A percentile compares a stretch with the other conserved stretches of the same genome.
Conservation (phyloP, 257 asterid genomes). For the Solanum ossicruentum region DNA sequence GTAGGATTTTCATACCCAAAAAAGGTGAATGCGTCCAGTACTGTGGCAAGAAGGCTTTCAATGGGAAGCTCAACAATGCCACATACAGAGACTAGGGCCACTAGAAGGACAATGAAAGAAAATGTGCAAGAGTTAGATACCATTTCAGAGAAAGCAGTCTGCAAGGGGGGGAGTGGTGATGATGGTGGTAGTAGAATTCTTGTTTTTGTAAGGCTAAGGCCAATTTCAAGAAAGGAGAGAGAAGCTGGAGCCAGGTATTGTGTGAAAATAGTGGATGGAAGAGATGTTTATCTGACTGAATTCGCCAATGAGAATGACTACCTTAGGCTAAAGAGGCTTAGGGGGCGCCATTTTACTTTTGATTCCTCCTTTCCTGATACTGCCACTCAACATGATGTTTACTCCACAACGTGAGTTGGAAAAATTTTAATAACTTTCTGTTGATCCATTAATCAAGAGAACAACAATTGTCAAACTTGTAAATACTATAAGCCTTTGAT, state of each 20-base stretch:
- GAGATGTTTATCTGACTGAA: conserved; percentile 47
- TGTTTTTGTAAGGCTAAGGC: conserved; percentile 63
- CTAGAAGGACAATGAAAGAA: conserved; percentile 8
- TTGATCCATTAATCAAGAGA: background rate
- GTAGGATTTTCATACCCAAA: conserved; percentile 18
- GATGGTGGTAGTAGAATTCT: conserved; percentile 38
- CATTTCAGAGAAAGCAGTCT: conserved; percentile 7
- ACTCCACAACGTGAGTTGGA: conserved; percentile 46
- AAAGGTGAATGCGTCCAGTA: conserved; percentile 12
- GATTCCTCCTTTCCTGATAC: conserved; percentile 54
- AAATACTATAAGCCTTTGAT: background rate
- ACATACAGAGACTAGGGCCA: conserved; percentile 1
- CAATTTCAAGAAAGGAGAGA: conserved; percentile 41
- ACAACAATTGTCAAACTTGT: background rate
- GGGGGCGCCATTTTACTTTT: conserved; percentile 52
- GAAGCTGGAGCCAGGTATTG: conserved; percentile 50
- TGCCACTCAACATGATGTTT: conserved; percentile 42
- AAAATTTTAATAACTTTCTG: background rate
- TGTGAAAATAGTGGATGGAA: conserved; percentile 36
- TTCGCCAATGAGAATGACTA: conserved; percentile 39
- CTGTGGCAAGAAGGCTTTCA: conserved; percentile 31
- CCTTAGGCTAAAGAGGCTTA: conserved; percentile 47
- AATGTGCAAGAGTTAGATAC: conserved; percentile 16
- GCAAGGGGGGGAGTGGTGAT: background rate
- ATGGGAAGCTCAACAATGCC: conserved; percentile 18